phyloP scores from a whole-genome alignment of 1,139 yeast genomes.

The Lodderomyces jiufengensis region DNA sequence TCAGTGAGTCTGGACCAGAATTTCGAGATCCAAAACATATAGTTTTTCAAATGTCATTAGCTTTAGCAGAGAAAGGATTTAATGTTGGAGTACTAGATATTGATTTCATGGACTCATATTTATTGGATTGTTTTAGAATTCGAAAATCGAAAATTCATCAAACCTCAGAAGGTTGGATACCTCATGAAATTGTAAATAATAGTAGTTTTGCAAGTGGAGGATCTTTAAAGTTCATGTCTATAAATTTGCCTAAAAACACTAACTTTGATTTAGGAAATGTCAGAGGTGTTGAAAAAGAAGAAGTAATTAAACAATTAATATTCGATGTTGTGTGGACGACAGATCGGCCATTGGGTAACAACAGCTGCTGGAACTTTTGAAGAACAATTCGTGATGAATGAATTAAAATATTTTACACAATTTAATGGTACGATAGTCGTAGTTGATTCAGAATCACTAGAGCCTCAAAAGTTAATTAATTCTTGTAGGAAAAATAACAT shows the following conservation, averaged over 20 bases:
- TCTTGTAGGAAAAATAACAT: constrained; percentile 46
- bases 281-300: constrained; percentile 98
- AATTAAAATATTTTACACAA: constrained; percentile 54
- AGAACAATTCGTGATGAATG: constrained; percentile 95
- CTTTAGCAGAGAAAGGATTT: too few relatives aligned
- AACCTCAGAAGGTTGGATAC: constrained; percentile 85
- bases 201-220: constrained; percentile 27
- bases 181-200: constrained; percentile 50
- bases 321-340: constrained; percentile 87
- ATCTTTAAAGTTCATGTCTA: constrained; percentile 65
- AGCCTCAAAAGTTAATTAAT: constrained; percentile 51
- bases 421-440: constrained; percentile 48
- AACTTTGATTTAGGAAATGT: constrained; percentile 92
- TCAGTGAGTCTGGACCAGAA: too few relatives aligned
- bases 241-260: constrained; percentile 83
- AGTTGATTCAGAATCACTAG: constrained; percentile 51
- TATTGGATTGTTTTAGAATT: constrained; percentile 93
- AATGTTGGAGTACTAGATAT: constrained; percentile 94
- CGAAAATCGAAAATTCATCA: constrained; percentile 80
- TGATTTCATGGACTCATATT: constrained; percentile 93
- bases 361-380: constrained; percentile 99
- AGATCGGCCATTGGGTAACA: constrained; percentile 58
- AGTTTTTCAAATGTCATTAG: too few relatives aligned
- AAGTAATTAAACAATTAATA: constrained; percentile 92
- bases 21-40: too few relatives aligned